Evolutionary conservation across 768 basidiomycete species (phyloP), one percentile per base, ranked within the genome.

Genomic region (Xanthoconium stramineum): DNA sequence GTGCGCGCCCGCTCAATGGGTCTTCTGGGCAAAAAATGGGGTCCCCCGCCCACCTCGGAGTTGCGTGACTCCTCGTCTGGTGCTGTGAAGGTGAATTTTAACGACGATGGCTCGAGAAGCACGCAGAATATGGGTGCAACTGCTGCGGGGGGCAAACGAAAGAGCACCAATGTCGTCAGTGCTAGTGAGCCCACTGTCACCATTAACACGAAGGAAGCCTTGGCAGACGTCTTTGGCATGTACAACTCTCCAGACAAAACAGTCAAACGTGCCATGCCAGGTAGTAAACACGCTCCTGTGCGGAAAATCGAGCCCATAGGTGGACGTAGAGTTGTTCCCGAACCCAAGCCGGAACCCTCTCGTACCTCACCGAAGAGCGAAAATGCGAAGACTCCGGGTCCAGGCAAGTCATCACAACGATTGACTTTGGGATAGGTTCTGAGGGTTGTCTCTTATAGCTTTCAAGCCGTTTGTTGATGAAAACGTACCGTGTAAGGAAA

Each of bases 161-260:
- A 76, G 72, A 80, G 78, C 57, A 61, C 80, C 33, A 62, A 40
- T 17, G 67, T 76, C 39, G 67, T 75, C 55, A 73, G 71, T 30
- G 79, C 71, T 15, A 77, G 75, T 15, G 91, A 93, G 69, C 89
- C 91, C 5, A 93, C 91, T 0, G 87, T 98, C 7, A 99, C 97
- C 1, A 93, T 98, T 63, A 97, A 97, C 69, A 99, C 97, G 30
- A 95, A 94, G 69, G 91, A 93, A 60, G 97, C 97, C 5, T 79
- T 97, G 35, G 89, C 84, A 13, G 94, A 98, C 66, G 93, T 98
- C 40, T 94, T 95, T 73, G 89, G 87, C 50, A 94, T 98, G 88
- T 98, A 94, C 69, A 96, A 97, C 69, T 91, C 89, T 10, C 90
- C 90, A 3, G 89, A 91, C 58, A 90, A 85, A 73, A 86, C 86